Conservation (phyloP, 345 rosid genomes). For the Pugionium cornutum region DNA sequence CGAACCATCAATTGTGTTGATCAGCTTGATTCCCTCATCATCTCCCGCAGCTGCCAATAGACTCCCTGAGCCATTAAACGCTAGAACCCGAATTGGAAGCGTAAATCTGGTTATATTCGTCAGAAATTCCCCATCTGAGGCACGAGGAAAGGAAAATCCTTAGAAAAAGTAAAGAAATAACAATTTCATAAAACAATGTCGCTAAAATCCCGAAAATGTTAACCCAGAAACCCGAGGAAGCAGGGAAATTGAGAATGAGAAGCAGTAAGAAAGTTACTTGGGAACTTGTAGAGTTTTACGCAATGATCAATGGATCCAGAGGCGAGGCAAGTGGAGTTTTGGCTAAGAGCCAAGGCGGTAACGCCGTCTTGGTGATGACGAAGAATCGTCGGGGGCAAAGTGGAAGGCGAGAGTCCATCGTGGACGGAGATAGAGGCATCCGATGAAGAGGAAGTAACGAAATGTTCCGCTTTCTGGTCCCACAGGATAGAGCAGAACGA, state of each 20-base stretch:
- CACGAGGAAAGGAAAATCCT: constrained; percentile 10
- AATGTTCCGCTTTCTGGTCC: constrained; percentile 73
- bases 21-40: constrained; percentile 93
- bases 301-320: constrained; percentile 94
- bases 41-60: constrained; percentile 96
- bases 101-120: constrained; percentile 91
- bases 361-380: constrained; percentile 97
- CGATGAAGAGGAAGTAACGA: constrained; percentile 87
- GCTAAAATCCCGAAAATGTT: too few species aligned
- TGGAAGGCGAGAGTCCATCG: constrained; percentile 66
- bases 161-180: neutral
- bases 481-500: constrained; percentile 88
- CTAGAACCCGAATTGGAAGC: constrained; percentile 80
- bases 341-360: constrained; percentile 80
- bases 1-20: constrained; percentile 88
- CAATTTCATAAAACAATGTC: neutral
- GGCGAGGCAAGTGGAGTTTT: constrained; percentile 89
- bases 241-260: neutral
- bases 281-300: constrained; percentile 95
- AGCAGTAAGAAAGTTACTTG: constrained; percentile 45
- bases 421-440: constrained; percentile 74
- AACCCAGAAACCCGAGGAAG: neutral
- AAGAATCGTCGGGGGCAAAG: constrained; percentile 63
- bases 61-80: constrained; percentile 85
- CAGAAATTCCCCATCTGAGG: constrained; percentile 86